Conservation (phyloP, 2,329 filamentous ascomycete species). For the Fusarium citri region DNA sequence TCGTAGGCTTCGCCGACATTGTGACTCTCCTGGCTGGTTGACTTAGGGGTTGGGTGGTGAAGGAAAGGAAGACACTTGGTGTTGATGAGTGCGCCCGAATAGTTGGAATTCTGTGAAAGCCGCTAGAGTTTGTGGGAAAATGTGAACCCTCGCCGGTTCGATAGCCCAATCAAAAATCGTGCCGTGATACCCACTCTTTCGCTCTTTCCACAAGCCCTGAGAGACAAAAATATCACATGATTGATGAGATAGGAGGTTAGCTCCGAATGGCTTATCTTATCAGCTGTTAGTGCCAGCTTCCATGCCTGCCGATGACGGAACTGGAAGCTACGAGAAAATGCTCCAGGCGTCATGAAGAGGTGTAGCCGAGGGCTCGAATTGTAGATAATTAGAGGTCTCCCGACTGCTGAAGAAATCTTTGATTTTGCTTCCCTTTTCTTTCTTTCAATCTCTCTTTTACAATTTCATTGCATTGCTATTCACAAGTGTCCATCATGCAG, state of each 20-base stretch:
- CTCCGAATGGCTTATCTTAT: neutral
- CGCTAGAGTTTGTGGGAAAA: constrained; percentile 60
- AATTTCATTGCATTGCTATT: constrained; percentile 4
- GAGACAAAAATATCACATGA: constrained; percentile 52
- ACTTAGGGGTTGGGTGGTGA: constrained; percentile 50
- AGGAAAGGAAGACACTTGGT: constrained; percentile 54
- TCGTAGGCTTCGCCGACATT: constrained; percentile 81
- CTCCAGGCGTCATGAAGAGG: constrained; percentile 46
- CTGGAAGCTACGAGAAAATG: constrained; percentile 57
- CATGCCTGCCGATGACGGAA: constrained; percentile 24
- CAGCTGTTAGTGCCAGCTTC: neutral
- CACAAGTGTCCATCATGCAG: constrained; percentile 52
- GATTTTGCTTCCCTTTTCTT: constrained; percentile 13
- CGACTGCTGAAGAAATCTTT: constrained; percentile 3
- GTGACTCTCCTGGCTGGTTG: constrained; percentile 63
- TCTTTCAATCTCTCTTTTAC: constrained; percentile 3
- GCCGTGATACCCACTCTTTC: neutral
- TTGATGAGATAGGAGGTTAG: constrained; percentile 39
- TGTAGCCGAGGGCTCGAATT: constrained; percentile 26
- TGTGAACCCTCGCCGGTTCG: constrained; percentile 57
- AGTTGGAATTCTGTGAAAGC: constrained; percentile 57
- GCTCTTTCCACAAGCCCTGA: constrained; percentile 19
- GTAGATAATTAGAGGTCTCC: constrained; percentile 40
- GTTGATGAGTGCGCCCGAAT: constrained; percentile 52
- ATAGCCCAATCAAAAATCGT: constrained; percentile 30